Percentiles rank a stretch among this genome's conserved stretches.
Conservation (phyloP, 331 rosid species). For the Cydonia oblonga region DNA sequence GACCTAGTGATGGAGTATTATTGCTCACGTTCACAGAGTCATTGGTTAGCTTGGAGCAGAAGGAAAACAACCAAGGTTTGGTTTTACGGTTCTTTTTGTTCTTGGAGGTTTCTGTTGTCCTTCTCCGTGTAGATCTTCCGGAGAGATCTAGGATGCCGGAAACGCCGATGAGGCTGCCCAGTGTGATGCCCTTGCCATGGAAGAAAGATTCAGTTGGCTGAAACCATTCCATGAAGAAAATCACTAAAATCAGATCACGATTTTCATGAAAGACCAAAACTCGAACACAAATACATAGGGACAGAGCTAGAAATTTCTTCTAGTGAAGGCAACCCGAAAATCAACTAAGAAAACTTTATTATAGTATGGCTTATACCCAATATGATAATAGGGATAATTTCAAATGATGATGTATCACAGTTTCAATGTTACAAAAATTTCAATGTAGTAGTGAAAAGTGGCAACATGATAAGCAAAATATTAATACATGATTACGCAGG, state of each 20-base stretch:
- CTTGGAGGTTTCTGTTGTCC: background rate
- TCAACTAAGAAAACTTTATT: too few species aligned
- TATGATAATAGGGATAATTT: too few species aligned
- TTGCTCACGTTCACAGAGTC: slow-evolving; percentile 28
- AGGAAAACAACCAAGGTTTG: slow-evolving; percentile 27
- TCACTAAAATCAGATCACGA: background rate
- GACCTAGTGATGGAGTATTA: slow-evolving; percentile 51
- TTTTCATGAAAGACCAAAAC: background rate
- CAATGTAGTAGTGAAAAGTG: too few species aligned
- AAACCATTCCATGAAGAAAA: background rate
- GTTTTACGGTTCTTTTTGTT: too few species aligned
- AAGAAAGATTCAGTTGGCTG: slow-evolving; percentile 61
- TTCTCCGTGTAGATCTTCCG: slow-evolving; percentile 43
- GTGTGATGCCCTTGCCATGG: slow-evolving; percentile 57
- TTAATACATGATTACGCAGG: too few species aligned
- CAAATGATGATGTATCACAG: too few species aligned
- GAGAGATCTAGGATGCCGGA: slow-evolving; percentile 44
- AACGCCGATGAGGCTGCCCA: slow-evolving; percentile 58
- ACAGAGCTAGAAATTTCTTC: too few species aligned
- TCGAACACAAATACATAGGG: background rate
- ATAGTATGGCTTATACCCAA: too few species aligned
- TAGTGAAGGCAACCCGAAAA: too few species aligned
- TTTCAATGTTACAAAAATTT: too few species aligned
- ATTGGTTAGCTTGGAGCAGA: slow-evolving; percentile 51
- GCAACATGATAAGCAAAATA: too few species aligned